Base-by-base conservation (phyloP, 176 grass and related monocot species). In the Zizania latifolia region DNA sequence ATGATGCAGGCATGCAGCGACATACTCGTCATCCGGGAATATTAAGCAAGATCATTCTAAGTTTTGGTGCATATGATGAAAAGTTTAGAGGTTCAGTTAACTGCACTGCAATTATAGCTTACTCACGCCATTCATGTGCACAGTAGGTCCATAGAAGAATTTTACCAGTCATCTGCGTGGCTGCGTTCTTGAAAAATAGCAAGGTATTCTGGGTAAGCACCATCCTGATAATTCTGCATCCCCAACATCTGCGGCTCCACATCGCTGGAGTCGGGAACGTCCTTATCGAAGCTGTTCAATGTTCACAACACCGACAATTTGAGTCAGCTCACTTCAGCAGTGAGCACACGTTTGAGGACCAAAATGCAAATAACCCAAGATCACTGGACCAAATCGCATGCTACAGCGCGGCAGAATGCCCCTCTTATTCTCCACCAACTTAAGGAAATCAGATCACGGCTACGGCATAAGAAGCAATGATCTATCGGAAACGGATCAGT, bases 271-370 rank as follows among this genome's bases (percentile, higher is more conserved):
- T 88, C 87, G 3, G 87, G 87, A 9, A 57, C 85, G 62, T 98
- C 95, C 84, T 98, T 94, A 71, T 98, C 95, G 35, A 93, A 94
- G 72, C 95, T 98, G 89, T 28, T 81, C 63, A 26, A 36, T 5
- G 85, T 70, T 32, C 26, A 32, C 50, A 83, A 46, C 68, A 81
- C 13, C 0, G 3, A 31, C 21, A 60, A 23, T 70, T 44, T 22
- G 17, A 53, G 76, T 79, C 51, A 58, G 48, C 3, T 29, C n/a
- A n/a, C n/a, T n/a, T n/a, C n/a, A n/a, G n/a, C n/a, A n/a, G n/a
- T n/a, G 2, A 58, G 10, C 48, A 67, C 33, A 63, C 21, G 3
- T 9, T 2, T 7, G 17, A 36, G 6, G 38, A 65, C 38, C 16
- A 12, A 55, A 86, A 63, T 45, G 37, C 29, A 77, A 53, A 48